Percentiles rank a stretch among this genome's conserved stretches.
Evolutionary conservation across 2,329 filamentous ascomycete genomes (phyloP).

Genomic region (Epichloe gansuensis): DNA sequence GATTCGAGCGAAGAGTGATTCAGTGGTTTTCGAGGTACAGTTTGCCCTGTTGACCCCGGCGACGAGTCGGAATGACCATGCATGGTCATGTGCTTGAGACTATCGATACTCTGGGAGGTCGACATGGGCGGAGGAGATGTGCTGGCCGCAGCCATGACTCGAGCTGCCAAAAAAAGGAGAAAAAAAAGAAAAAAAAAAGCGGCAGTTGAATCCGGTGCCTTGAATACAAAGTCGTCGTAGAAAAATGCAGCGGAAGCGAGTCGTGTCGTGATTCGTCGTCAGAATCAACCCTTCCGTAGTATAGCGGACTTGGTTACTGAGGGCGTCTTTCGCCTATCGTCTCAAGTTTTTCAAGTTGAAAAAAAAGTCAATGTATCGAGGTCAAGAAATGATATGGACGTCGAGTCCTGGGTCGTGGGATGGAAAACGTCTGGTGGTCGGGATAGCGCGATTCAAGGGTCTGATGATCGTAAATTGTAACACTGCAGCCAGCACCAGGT

Average conservation of each 20-base stretch:
- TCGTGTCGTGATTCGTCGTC: not conserved
- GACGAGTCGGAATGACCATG: constrained; percentile 1
- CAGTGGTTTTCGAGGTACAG: constrained; percentile 23
- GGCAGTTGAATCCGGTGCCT: not conserved
- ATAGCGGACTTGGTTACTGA: not conserved
- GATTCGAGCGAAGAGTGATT: constrained; percentile 16
- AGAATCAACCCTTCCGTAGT: not conserved
- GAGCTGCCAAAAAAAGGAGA: not conserved
- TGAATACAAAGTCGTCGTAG: not conserved
- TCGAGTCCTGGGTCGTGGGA: not conserved
- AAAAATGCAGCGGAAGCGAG: not conserved
- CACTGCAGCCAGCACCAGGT: not conserved
- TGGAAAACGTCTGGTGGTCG: not conserved
- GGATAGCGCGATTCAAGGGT: not conserved
- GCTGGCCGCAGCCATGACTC: constrained; percentile 22
- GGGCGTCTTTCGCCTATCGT: not conserved
- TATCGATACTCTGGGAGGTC: constrained; percentile 14
- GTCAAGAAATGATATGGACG: not conserved
- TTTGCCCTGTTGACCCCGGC: constrained; percentile 10
- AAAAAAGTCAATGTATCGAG: not conserved
- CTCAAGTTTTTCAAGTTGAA: no score
- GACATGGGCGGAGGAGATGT: constrained; percentile 21
- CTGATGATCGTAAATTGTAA: not conserved
- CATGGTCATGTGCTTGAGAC: constrained; percentile 8
- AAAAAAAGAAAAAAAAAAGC: not conserved